These are phyloP conservation scores for Vicia sativa DNA, from an alignment of 306 rosid genomes.

Conservation along the genomic window DNA sequence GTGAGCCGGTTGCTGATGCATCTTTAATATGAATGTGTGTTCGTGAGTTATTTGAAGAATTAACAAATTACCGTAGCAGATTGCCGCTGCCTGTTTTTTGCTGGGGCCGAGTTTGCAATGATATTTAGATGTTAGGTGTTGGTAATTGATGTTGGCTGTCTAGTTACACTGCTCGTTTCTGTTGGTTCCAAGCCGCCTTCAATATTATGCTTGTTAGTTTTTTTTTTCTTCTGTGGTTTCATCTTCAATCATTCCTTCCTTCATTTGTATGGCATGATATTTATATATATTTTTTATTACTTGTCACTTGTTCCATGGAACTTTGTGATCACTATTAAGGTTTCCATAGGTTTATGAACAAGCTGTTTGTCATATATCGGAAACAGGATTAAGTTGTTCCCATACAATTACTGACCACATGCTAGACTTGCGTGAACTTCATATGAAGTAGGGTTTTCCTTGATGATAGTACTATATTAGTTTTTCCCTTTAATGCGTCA, in stretches of 20 bases:
- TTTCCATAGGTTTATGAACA: neutral
- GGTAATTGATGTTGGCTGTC: conserved; percentile 45
- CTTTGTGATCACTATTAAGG: neutral
- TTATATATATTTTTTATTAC: neutral
- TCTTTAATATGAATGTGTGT: conserved; percentile 49
- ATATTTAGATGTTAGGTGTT: conserved; percentile 40
- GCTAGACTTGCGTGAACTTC: neutral
- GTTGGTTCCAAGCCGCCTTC: conserved; percentile 41
- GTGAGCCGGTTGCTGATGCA: conserved; percentile 63
- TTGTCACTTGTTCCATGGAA: conserved; percentile 2
- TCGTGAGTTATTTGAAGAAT: conserved; percentile 53
- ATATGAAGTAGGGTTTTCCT: neutral
- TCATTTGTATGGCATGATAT: conserved; percentile 20
- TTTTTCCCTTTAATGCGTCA: neutral
- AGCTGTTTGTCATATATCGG: neutral
- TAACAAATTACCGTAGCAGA: conserved; percentile 51
- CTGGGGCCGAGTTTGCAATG: conserved; percentile 54
- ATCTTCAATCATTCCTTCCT: neutral
- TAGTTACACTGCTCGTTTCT: conserved; percentile 48
- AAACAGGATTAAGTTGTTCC: neutral
- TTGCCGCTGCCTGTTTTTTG: conserved; percentile 54
- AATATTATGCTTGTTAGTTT: conserved; percentile 23
- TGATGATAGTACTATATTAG: neutral
- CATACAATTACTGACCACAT: neutral
- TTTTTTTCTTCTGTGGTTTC: conserved; percentile 1